A percentile compares a stretch with the other conserved stretches of the same genome.
Conservation (phyloP, 1,139 yeast species). For the Yamadazyma diospyri region DNA sequence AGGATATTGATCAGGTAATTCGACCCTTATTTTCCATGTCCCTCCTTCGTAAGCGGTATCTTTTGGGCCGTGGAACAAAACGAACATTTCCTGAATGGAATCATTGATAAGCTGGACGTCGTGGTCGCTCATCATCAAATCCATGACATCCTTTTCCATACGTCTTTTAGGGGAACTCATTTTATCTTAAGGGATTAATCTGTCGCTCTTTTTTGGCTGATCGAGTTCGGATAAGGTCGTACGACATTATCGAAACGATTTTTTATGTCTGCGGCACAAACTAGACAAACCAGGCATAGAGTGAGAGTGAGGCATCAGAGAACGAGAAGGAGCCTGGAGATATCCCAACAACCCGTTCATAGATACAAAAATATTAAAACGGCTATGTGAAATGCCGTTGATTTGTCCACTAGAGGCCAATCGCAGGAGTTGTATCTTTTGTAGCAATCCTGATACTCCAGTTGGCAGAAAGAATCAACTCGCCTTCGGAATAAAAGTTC, state of each 20-base stretch:
- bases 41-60: constrained; percentile 93
- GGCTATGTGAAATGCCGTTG: too few relatives aligned
- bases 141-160: constrained; percentile 96
- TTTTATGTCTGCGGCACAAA: too few relatives aligned
- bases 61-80: constrained; percentile 80
- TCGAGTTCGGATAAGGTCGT: constrained; percentile 9
- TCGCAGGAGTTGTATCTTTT: constrained; percentile 21
- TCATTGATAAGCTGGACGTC: constrained; percentile 84
- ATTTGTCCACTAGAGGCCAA: too few relatives aligned
- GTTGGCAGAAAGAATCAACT: constrained; percentile 21
- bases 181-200: constrained; percentile 2
- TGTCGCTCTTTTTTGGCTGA: constrained; percentile 3
- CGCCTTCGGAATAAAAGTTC: constrained; percentile 25
- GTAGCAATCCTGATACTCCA: constrained; percentile 29
- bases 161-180: constrained; percentile 80
- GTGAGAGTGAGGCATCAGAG: too few relatives aligned
- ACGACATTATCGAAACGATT: too few relatives aligned
- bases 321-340: too few relatives aligned
- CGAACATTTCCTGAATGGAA: constrained; percentile 87
- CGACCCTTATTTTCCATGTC: constrained; percentile 87
- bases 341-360: too few relatives aligned
- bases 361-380: too few relatives aligned
- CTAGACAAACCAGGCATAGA: too few relatives aligned
- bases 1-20: constrained; percentile 93
- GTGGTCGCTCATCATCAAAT: constrained; percentile 92